phyloP scores from a whole-genome alignment of 768 basidiomycete species.

The Lactarius pseudohatsudake region DNA sequence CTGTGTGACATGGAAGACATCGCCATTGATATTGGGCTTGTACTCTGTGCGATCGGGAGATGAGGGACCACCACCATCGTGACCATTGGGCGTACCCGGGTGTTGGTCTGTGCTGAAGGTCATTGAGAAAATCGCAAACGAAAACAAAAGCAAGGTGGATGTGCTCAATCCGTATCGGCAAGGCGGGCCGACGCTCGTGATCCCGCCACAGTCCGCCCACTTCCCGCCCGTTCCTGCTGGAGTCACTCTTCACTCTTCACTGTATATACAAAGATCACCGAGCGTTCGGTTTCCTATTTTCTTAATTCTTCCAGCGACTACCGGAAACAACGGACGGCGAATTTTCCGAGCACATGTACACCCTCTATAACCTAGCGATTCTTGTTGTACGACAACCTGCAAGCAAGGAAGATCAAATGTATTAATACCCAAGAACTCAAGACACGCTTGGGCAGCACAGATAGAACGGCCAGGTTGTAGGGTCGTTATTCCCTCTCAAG shows the following conservation, averaged over 20 bases:
- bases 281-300: too few relatives aligned
- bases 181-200: not conserved
- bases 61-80: not conserved
- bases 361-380: not conserved
- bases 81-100: not conserved
- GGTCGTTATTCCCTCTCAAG: too few relatives aligned
- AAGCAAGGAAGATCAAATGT: not conserved
- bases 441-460: not conserved
- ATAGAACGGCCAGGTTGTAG: too few relatives aligned
- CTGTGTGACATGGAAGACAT: not conserved
- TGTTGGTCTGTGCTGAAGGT: slow-evolving; percentile 5
- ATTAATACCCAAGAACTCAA: not conserved
- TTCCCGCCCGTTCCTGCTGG: too few relatives aligned
- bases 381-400: not conserved
- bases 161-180: not conserved
- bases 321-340: not conserved
- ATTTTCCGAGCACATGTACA: not conserved
- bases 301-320: not conserved
- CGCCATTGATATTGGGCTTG: not conserved
- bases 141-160: too few relatives aligned
- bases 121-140: slow-evolving; percentile 8
- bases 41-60: not conserved
- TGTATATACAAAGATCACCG: not conserved
- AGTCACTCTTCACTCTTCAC: too few relatives aligned
- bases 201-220: too few relatives aligned